Percentiles rank a stretch among this genome's conserved stretches.
phyloP scores from a whole-genome alignment of 163 green algal species.

The Picocystis sp. region DNA sequence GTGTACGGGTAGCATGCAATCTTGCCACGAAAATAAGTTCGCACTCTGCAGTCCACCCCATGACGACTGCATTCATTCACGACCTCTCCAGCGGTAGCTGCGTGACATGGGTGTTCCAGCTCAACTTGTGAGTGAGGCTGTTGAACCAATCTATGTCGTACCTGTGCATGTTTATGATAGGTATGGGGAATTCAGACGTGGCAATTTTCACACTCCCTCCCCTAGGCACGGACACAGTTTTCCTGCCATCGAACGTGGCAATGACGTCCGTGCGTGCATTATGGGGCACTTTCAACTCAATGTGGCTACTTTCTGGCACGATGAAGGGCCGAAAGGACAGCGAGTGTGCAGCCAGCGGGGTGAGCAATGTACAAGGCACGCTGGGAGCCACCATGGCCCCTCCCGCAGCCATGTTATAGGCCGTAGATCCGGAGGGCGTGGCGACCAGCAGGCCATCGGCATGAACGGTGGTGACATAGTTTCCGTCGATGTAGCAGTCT shows the following conservation, averaged over 20 bases:
- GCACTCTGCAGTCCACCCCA: no score
- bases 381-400: conserved; percentile 70
- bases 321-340: conserved; percentile 66
- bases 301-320: conserved; percentile 59
- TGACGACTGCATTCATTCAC: no score
- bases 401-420: conserved; percentile 48
- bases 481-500: conserved; percentile 58
- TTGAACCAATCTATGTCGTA: conserved; percentile 52
- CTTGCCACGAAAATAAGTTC: no score
- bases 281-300: conserved; percentile 55
- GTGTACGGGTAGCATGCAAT: no score
- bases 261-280: conserved; percentile 2
- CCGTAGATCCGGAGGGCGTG: conserved; percentile 72
- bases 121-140: conserved; percentile 6
- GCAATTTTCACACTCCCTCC: conserved; percentile 40
- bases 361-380: conserved; percentile 74
- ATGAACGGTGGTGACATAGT: conserved; percentile 62
- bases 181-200: conserved; percentile 52
- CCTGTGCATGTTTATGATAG: conserved; percentile 52
- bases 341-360: conserved; percentile 68
- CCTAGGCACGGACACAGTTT: conserved; percentile 40
- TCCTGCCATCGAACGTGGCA: conserved; percentile 64
- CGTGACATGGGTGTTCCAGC: not conserved
- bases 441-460: conserved; percentile 78
- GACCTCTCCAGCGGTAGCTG: no score